Conservation (phyloP, 1,284 basidiomycete species). For the Ceratobasidium sp. region DNA sequence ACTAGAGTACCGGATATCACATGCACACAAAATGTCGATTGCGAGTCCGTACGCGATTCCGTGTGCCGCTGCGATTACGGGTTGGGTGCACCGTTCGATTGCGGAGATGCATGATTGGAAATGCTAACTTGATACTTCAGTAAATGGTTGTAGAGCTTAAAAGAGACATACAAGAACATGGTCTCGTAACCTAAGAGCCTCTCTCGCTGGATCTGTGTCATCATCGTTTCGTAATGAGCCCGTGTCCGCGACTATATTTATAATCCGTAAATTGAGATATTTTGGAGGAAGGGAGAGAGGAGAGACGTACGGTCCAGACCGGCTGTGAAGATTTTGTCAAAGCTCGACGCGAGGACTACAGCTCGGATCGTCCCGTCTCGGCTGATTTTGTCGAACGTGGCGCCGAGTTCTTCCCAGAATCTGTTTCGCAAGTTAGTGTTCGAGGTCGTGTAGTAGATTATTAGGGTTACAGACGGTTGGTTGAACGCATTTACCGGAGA, state of each 20-base stretch:
- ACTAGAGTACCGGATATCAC: slow-evolving; percentile 85
- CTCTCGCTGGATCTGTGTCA: slow-evolving; percentile 63
- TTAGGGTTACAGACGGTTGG: slow-evolving; percentile 62
- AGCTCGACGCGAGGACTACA: slow-evolving; percentile 77
- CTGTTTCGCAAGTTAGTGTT: slow-evolving; percentile 57
- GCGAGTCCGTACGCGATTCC: slow-evolving; percentile 83
- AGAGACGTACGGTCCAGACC: slow-evolving; percentile 79
- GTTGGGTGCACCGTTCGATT: slow-evolving; percentile 79
- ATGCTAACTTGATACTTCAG: slow-evolving; percentile 52
- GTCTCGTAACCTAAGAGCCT: slow-evolving; percentile 65
- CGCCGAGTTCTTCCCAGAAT: slow-evolving; percentile 78
- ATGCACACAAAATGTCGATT: slow-evolving; percentile 81
- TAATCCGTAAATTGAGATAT: no score
- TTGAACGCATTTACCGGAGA: slow-evolving; percentile 83
- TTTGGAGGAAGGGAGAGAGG: neutral
- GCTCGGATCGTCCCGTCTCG: slow-evolving; percentile 72
- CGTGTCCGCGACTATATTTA: slow-evolving; percentile 48
- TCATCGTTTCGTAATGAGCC: slow-evolving; percentile 49
- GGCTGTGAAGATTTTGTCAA: slow-evolving; percentile 82
- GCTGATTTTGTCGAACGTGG: slow-evolving; percentile 71
- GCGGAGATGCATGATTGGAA: slow-evolving; percentile 82
- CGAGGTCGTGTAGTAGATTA: no score
- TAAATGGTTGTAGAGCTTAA: neutral
- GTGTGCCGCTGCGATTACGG: slow-evolving; percentile 88
- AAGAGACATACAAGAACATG: slow-evolving; percentile 62